Base-by-base conservation (phyloP, 2,329 filamentous ascomycete genomes). In the Chaetomium sp. region DNA sequence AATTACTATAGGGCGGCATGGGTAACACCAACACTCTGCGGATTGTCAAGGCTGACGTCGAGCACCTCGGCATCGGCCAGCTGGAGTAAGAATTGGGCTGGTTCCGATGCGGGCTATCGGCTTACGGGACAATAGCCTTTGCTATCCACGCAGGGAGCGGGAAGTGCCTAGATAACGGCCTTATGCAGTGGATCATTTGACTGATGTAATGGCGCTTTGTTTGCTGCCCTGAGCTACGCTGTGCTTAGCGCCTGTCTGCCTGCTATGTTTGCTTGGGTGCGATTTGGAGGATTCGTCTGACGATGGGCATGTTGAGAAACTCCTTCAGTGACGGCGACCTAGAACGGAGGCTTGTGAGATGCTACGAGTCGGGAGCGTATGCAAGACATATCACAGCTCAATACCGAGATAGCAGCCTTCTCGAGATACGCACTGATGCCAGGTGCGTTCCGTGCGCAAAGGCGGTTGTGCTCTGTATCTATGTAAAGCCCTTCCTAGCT, bases 1-100 rank as follows among this genome's bases (percentile, higher is more conserved):
- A 5, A 10, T 7, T 9, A 14, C 19, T 42, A 10, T 19, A 62
- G 78, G 89, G 89, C 67, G 89, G 89, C 65, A 89, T 91, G 85
- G 89, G 89, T 67, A 88, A 94, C 79, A 95, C 89, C 71, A 95
- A 94, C 80, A 94, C 89, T 44, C 73, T 84, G 65, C 81, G 81
- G 58, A 81, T 84, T 58, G 80, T 84, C 70, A 81, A 79, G 73
- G 81, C 81, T 47, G 79, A 84, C 67, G 74, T 78, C 19, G 74
- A 79, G 65, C 76, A 81, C 70, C 76, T 84, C 49, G 80, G 80
- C 56, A 76, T 83, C 62, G 79, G 79, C 45, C 70, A 78, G 67
- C 55, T 54, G 49, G 32, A 54, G 34, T 64, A 53, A 27, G 19
- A 27, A 57, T 56, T 40, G 40, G 34, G 3, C 41, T 56, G 27